phyloP scores from a whole-genome alignment of 169 alveolate species.

The Perkinsus olseni region DNA sequence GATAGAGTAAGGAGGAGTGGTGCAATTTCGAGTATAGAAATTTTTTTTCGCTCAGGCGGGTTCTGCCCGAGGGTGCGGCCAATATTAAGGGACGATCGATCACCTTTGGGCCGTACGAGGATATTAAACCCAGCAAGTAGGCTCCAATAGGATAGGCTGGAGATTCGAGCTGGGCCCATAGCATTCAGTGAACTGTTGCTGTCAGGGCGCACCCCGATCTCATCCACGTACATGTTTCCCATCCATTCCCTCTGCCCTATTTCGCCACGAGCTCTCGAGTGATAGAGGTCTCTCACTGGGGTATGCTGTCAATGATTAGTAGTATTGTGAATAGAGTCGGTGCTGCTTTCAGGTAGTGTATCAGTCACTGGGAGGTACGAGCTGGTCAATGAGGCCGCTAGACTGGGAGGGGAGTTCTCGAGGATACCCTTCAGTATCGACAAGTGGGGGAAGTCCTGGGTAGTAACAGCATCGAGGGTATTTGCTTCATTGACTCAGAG shows the following conservation, averaged over 20 bases:
- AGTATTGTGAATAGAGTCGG: neutral
- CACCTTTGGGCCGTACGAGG: neutral
- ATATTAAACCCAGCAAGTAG: neutral
- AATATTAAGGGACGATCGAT: neutral
- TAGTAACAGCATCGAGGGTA: neutral
- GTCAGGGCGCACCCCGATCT: neutral
- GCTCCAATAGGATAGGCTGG: neutral
- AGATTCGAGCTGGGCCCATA: neutral
- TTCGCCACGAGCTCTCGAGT: neutral
- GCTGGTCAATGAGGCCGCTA: neutral
- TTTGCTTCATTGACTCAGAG: neutral
- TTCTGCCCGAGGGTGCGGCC: neutral
- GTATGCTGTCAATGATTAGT: neutral
- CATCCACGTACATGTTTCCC: neutral
- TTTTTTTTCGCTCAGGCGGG: neutral
- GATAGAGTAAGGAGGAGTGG: neutral
- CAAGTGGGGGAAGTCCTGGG: neutral
- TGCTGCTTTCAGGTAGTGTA: neutral
- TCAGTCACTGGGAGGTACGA: neutral
- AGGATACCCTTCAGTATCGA: neutral
- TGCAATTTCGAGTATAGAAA: neutral
- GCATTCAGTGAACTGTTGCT: neutral
- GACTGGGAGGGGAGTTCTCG: neutral
- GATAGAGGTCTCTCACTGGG: neutral
- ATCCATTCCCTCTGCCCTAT: neutral